Conservation (phyloP, 2,329 filamentous ascomycete species). For the Nemania bipapillata region DNA sequence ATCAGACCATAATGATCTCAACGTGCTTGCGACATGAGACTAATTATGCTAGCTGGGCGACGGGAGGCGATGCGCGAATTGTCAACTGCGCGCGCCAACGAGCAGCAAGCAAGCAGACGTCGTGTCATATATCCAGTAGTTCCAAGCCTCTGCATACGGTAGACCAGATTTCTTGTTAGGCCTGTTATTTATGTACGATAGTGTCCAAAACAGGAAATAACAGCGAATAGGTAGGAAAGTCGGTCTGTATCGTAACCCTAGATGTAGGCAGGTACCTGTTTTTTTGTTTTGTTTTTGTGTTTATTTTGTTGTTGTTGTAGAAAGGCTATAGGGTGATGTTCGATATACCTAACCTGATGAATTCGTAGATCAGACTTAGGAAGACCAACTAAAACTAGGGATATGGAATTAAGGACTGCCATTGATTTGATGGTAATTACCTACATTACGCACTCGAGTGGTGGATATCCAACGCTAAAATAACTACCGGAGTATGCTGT, state of each 20-base stretch:
- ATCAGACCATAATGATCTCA: slow-evolving; percentile 22
- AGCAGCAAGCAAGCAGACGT: slow-evolving; percentile 1
- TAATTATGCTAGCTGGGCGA: background rate
- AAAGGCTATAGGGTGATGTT: slow-evolving; percentile 3
- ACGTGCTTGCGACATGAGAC: background rate
- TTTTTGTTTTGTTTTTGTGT: too few species aligned
- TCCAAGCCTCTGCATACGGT: background rate
- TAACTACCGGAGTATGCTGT: slow-evolving; percentile 34
- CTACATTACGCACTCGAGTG: background rate
- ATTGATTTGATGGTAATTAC: slow-evolving; percentile 14
- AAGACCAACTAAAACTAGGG: background rate
- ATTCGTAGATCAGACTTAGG: background rate
- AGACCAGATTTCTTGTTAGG: background rate
- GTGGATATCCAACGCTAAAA: slow-evolving; percentile 27
- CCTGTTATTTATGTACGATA: background rate
- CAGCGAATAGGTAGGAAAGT: slow-evolving; percentile 17
- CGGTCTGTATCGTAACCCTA: slow-evolving; percentile 2
- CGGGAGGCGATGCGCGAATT: slow-evolving; percentile 17
- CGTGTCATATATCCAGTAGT: slow-evolving; percentile 2
- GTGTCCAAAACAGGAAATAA: slow-evolving; percentile 27
- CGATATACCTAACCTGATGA: background rate
- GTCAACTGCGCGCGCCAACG: background rate
- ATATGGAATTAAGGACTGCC: background rate
- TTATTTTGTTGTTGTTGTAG: too few species aligned
- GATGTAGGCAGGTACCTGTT: background rate